These are phyloP conservation scores for Pseudognaphalium luteoalbum DNA, from an alignment of 129 eudicot species.

Conservation along the genomic window DNA sequence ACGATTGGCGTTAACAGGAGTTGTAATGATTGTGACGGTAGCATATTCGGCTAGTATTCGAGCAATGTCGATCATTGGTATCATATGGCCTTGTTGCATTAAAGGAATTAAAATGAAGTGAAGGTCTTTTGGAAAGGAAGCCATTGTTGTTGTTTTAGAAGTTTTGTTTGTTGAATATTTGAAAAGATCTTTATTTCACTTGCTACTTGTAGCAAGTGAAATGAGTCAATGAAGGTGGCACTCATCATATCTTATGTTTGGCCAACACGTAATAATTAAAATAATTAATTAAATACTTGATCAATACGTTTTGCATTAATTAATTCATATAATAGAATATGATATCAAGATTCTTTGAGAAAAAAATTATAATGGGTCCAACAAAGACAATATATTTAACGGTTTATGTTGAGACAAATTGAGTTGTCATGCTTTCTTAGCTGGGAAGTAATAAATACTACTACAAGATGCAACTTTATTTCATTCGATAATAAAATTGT, in stretches of 20 bases:
- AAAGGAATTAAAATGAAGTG: slow-evolving; percentile 65
- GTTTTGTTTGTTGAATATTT: neutral
- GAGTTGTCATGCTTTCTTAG: no score
- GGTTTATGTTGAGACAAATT: no score
- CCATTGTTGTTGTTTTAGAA: slow-evolving; percentile 3
- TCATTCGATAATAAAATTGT: no score
- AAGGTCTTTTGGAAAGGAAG: slow-evolving; percentile 32
- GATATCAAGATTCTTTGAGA: no score
- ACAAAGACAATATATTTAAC: no score
- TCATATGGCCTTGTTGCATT: slow-evolving; percentile 69
- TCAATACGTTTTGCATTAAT: neutral
- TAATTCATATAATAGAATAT: no score
- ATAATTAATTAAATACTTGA: neutral
- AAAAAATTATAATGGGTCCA: no score
- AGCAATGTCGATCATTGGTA: slow-evolving; percentile 76
- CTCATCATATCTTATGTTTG: slow-evolving; percentile 22
- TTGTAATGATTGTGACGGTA: slow-evolving; percentile 49
- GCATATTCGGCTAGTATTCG: slow-evolving; percentile 46
- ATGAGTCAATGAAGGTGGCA: slow-evolving; percentile 14
- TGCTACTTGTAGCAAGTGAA: neutral
- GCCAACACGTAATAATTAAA: slow-evolving; percentile 2
- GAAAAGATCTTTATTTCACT: neutral
- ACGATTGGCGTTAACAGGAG: slow-evolving; percentile 54
- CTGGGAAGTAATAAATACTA: no score
- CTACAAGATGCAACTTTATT: no score